Conservation (phyloP, 2,329 filamentous ascomycete species). For the Aspergillus intermedius region DNA sequence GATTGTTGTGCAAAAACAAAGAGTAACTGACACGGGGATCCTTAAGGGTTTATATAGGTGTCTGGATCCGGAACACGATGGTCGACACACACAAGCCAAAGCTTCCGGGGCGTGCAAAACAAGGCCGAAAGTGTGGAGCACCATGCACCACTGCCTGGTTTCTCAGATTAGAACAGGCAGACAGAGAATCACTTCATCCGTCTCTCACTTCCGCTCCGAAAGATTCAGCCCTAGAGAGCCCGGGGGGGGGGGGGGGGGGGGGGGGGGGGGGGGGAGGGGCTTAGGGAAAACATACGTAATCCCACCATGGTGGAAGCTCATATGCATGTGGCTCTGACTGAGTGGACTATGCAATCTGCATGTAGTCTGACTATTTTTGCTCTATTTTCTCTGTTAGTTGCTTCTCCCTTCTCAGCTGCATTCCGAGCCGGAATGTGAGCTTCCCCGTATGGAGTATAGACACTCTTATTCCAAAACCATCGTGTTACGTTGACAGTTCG, state of each 20-base stretch:
- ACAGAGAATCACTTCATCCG: background rate
- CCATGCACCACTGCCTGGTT: background rate
- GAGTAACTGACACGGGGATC: background rate
- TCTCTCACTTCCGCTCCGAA: background rate
- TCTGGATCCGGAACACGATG: background rate
- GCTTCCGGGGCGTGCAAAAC: background rate
- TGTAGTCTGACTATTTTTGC: background rate
- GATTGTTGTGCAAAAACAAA: background rate
- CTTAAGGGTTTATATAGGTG: background rate
- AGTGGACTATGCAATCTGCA: background rate
- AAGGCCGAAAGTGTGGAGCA: background rate
- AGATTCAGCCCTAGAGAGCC: constrained; percentile 1
- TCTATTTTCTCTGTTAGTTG: background rate
- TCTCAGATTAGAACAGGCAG: background rate
- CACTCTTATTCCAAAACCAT: background rate
- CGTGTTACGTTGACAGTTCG: background rate
- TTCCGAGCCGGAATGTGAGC: background rate
- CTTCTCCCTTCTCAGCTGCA: background rate
- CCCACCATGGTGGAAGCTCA: background rate
- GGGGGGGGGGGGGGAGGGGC: too few species aligned
- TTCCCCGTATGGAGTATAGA: background rate
- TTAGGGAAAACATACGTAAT: background rate
- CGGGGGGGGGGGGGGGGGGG: too few species aligned
- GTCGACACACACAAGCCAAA: background rate
- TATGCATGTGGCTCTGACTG: background rate